Evolutionary conservation across 352 stramenopile species (phyloP).

Genomic region (Phytophthora boehmeriae): DNA sequence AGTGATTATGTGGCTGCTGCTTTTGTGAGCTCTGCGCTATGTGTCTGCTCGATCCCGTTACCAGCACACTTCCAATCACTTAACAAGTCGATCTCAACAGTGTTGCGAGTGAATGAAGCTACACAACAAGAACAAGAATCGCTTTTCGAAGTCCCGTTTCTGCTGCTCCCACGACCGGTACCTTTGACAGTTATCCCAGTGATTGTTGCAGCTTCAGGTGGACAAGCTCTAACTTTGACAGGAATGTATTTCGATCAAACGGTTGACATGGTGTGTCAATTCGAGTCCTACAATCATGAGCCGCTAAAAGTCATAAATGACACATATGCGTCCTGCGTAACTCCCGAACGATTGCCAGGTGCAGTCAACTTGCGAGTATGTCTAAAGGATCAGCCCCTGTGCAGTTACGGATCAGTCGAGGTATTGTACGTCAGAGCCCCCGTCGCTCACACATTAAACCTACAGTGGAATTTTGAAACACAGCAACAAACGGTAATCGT

Average conservation of each 20-base stretch:
- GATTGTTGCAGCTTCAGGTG: conserved; percentile 12
- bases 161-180: conserved; percentile 21
- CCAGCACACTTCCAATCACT: conserved; percentile 1
- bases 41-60: conserved; percentile 18
- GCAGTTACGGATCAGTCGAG: conserved; percentile 21
- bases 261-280: conserved; percentile 23
- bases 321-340: conserved; percentile 34
- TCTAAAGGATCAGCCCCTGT: conserved; percentile 19
- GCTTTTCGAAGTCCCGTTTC: conserved; percentile 36
- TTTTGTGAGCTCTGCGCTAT: conserved; percentile 9
- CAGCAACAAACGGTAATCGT: conserved; percentile 5
- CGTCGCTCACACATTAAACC: conserved; percentile 7
- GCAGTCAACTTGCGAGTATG: conserved; percentile 39
- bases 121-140: conserved; percentile 12
- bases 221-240: conserved; percentile 18
- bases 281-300: conserved; percentile 24
- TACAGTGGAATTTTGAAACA: not conserved
- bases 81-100: conserved; percentile 23
- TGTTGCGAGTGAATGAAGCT: conserved; percentile 33
- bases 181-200: conserved; percentile 9
- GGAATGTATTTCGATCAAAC: conserved; percentile 11
- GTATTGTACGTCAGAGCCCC: conserved; percentile 21
- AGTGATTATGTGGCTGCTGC: not conserved
- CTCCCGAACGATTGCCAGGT: conserved; percentile 33
- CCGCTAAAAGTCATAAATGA: conserved; percentile 35